Conservation (phyloP, 2,329 filamentous ascomycete species). For the Aspergillus ochraceus region DNA sequence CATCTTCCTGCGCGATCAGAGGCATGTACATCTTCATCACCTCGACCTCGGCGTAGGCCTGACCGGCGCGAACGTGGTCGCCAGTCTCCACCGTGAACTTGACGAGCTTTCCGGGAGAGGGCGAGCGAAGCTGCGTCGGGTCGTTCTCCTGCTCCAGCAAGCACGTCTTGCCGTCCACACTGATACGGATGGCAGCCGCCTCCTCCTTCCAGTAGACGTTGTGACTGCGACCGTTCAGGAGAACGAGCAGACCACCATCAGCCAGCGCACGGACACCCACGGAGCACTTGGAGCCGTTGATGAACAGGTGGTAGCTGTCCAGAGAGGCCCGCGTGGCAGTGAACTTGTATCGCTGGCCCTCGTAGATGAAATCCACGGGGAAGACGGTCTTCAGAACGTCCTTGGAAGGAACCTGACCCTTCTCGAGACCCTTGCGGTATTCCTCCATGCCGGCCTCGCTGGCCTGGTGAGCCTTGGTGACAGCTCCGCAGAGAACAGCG, state of each 20-base stretch:
- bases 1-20: constrained; percentile 88
- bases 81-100: constrained; percentile 97
- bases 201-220: constrained; percentile 99
- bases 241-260: constrained; percentile 87
- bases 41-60: constrained; percentile 94
- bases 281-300: constrained; percentile 95
- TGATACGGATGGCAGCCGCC: constrained; percentile 89
- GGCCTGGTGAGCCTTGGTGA: constrained; percentile 92
- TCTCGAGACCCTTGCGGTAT: constrained; percentile 86
- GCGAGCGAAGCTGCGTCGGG: constrained; percentile 91
- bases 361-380: constrained; percentile 97
- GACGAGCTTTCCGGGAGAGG: constrained; percentile 95
- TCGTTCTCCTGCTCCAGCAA: constrained; percentile 98
- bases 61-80: constrained; percentile 85
- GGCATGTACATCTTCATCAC: constrained; percentile 99
- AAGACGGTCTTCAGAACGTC: constrained; percentile 98
- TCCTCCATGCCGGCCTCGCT: constrained; percentile 85
- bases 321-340: constrained; percentile 88
- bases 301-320: constrained; percentile 97
- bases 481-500: constrained; percentile 92
- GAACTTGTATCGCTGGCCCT: constrained; percentile 95
- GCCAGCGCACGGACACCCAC: constrained; percentile 90
- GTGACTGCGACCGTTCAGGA: constrained; percentile 90
- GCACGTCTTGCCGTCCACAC: constrained; percentile 97
- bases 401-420: constrained; percentile 95